Evolutionary conservation across 768 basidiomycete genomes (phyloP).

Genomic region (Macrocybe gigantea): DNA sequence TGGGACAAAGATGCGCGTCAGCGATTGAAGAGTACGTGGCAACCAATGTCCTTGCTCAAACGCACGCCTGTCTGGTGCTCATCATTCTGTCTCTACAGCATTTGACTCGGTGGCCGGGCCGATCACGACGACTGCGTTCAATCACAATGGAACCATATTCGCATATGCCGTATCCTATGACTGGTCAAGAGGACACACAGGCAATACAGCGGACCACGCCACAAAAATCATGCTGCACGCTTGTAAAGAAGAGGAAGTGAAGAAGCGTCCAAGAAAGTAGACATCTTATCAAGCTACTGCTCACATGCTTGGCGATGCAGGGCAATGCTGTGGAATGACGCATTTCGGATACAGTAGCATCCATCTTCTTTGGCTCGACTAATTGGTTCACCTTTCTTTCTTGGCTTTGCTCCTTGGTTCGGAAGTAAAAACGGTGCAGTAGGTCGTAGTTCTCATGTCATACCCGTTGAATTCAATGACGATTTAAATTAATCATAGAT

Average conservation of each 20-base stretch:
- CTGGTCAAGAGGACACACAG: constrained; percentile 87
- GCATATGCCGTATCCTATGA: constrained; percentile 90
- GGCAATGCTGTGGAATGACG: too few relatives aligned
- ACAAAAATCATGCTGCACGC: constrained; percentile 81
- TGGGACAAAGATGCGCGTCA: constrained; percentile 94
- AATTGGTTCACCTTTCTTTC: too few relatives aligned
- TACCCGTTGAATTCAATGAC: too few relatives aligned
- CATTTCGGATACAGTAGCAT: too few relatives aligned
- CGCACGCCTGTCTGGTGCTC: background rate
- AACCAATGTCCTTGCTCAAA: background rate
- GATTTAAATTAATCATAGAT: too few relatives aligned
- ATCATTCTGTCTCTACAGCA: constrained; percentile 1
- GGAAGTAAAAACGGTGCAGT: too few relatives aligned
- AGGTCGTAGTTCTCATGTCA: too few relatives aligned
- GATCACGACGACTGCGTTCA: constrained; percentile 76
- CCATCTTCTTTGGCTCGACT: too few relatives aligned
- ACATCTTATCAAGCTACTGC: too few relatives aligned
- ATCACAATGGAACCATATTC: constrained; percentile 79
- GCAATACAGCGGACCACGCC: constrained; percentile 60
- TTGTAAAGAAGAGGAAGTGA: constrained; percentile 81
- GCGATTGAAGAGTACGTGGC: constrained; percentile 70
- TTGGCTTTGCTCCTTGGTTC: too few relatives aligned
- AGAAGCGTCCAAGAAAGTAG: constrained; percentile 34
- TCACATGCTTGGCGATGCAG: too few relatives aligned
- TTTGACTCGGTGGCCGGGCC: constrained; percentile 68